Evolutionary conservation across 1,284 basidiomycete species (phyloP).

Genomic region (Trametes polyzona): DNA sequence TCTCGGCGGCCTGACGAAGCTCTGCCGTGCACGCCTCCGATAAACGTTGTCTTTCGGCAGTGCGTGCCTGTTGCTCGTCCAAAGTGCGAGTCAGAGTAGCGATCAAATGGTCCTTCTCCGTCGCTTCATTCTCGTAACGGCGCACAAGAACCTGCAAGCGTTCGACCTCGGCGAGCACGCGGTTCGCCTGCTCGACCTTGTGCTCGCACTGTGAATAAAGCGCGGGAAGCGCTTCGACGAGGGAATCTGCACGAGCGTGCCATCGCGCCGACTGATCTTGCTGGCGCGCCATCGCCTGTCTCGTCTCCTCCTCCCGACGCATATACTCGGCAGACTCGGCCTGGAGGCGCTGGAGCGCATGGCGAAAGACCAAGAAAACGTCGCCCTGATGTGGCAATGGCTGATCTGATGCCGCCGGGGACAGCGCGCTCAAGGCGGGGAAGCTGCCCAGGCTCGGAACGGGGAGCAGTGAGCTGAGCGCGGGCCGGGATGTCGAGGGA

Average conservation of each 20-base stretch:
- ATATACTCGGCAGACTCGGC: constrained; percentile 2
- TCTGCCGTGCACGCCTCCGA: neutral
- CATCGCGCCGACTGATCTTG: constrained; percentile 13
- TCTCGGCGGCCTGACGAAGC: neutral
- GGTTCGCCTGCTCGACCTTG: neutral
- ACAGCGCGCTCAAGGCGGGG: neutral
- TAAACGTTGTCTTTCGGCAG: neutral
- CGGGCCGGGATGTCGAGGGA: neutral
- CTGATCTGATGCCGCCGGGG: neutral
- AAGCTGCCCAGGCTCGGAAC: neutral
- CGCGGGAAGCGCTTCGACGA: neutral
- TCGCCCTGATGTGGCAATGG: neutral
- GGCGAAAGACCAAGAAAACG: neutral
- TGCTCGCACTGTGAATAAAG: constrained; percentile 2
- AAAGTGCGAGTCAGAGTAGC: neutral
- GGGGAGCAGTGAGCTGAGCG: neutral
- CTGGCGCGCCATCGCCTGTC: constrained; percentile 5
- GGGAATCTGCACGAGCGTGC: constrained; percentile 10
- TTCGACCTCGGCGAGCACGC: neutral
- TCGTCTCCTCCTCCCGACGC: constrained; percentile 4
- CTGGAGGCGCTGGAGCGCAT: constrained; percentile 8
- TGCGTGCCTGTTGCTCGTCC: neutral
- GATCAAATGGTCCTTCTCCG: neutral
- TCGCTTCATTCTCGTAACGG: neutral
- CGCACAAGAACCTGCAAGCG: neutral